Base-by-base conservation (phyloP, 225 moss, liverwort and hornwort species). In the Pseudisothecium myosuroides region DNA sequence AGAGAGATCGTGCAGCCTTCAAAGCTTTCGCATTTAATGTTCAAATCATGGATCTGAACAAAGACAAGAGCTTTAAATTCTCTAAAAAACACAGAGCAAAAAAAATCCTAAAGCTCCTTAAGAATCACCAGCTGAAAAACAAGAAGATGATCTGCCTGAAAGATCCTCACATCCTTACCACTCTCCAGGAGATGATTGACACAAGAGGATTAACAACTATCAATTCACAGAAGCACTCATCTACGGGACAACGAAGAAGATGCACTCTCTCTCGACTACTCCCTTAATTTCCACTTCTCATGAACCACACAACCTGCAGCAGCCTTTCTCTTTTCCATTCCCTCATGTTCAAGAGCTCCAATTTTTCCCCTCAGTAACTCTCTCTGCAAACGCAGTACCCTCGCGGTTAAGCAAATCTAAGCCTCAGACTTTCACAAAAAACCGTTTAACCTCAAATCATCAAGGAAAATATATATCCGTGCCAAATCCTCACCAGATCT, bases 241-340 rank as follows among this genome's bases (percentile, higher is more conserved):
- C 73, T 34, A 86, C 76, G 78, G 69, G 31, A 90, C 64, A 92
- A 92, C 63, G 83, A 93, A 59, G 18, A 34, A 43, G 93, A 85
- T 85, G 83, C 63, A 88, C 92, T 81, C 92, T 89, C 90, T 89
- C 88, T 86, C 88, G 68, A 65, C 84, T 58, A 34, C 9, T 63
- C 88, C 86, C 89, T 92, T n/a, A n/a, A n/a, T n/a, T 90, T 86
- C 80, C 87, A 74, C 87, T 87, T 94, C 89, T 90, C 90, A 94
- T 81, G 82, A 90, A 92, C 83, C 72, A 88, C 86, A 88, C 87
- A 92, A 74, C 86, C 87, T 88, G 92, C 92, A 91, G 90, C 89
- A 92, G 81, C 78, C 60, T 59, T 90, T 76, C 50, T 37, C 49
- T 62, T 18, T 62, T 63, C 85, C 22, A 14, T 22, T 62, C 87